Base-by-base conservation (phyloP, 805 yeast genomes). In the Hanseniaspora occidentalis region DNA sequence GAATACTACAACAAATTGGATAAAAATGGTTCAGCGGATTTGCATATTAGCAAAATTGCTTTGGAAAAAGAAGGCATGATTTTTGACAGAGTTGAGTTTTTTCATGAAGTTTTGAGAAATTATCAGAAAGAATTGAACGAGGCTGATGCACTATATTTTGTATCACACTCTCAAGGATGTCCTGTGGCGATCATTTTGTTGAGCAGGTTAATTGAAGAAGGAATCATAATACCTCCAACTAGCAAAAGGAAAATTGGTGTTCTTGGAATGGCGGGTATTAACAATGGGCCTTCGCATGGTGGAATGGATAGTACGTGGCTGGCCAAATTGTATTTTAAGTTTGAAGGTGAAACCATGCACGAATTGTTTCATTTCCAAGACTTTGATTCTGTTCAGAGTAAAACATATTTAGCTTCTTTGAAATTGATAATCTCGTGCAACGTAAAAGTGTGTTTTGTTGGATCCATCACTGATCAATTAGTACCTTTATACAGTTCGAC, bases 91-190 rank as follows among this genome's bases (percentile, higher is more conserved):
- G 95, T 89, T 6, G 79, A 78, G 31, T 83, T 75, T 50, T 84
- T 89, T 49, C 81, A 77, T 45, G 74, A 76, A 24, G 72, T 84
- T 35, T 65, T 89, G 57, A 65, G 68, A 48, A 78, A 77, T 53
- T 83, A 89, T 84, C 51, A 58, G 17, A 60, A 64, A 27, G 68
- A 66, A 42, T 50, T 68, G 2, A 62, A 64, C 35, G 45, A 65
- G n/a, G 89, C 96, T 0, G 97, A 89, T 58, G 80, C 81, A 46
- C 74, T 89, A n/a, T 85, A 80, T 54, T 73, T 89, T 46, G 96
- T 96, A 1, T 79, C 94, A 1, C 98, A 89, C 60, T 88, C 96
- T 0, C 98, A 89, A 58, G 98, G 98, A 0, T 79, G 89, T 36
- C 96, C 95, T 0, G 97, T 92, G 0, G 74, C 95, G 0, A 76